Evolutionary conservation across 2,329 filamentous ascomycete species (phyloP), one percentile per base, ranked within the genome.

Genomic region (Thelonectria olida): DNA sequence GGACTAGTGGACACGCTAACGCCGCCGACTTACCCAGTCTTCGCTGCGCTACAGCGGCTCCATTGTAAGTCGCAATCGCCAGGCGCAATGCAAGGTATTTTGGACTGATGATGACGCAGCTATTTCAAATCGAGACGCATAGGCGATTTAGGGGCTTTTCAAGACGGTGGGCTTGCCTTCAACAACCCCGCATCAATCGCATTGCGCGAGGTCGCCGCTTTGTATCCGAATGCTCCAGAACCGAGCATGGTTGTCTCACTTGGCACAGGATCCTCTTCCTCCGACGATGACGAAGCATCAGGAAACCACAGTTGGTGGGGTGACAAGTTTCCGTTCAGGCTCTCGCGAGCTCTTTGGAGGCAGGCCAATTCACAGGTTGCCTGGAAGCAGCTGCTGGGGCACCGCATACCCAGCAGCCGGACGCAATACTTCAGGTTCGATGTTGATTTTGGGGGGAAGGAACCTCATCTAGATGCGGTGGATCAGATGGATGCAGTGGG

Each of bases 111-210:
- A 39, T 27, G 52, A 20, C 22, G 22, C 25, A 67, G 65, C 20
- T 67, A 66, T 38, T 67, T 66, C 41, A 56, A 49, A 23, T 49
- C 58, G 22, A 13, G 42, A 36, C 25, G 54, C 54, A 62, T 70
- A 22, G 39, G 58, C 15, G 44, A 51, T 19, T 48, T 57, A 12
- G 62, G 51, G 28, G 52, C 45, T 4, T 65, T 70, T 20, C 61
- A 70, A 41, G 66, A 70, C 48, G 62, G 67, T 19, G 61, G 67
- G 5, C 41, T 70, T 10, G 60, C 65, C 12, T 57, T 56, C 28
- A 70, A 70, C 48, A 70, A 70, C 48, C 67, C 61, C 2, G 63
- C 58, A 13, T 61, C 45, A 8, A 70, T 70, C 23, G 59, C 63
- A 10, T n/a, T 68, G 13, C 41, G 63, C 17, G 64, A 70, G 47